Base-by-base conservation (phyloP, 2,329 filamentous ascomycete species). In the Aureobasidium sp. region DNA sequence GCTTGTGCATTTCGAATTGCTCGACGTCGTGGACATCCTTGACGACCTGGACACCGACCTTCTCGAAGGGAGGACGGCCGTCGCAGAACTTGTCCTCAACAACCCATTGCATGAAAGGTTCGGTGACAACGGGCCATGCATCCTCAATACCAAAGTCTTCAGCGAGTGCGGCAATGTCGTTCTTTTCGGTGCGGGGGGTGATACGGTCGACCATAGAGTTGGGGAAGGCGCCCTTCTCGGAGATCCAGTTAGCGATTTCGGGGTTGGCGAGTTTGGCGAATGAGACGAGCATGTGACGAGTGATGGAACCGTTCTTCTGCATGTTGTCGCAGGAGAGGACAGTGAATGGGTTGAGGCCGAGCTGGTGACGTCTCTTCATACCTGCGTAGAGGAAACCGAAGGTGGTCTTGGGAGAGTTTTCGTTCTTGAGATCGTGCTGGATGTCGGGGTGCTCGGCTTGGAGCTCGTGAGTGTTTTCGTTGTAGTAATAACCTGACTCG, bases 121-220 rank as follows among this genome's bases (percentile, higher is more conserved):
- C 84, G 0, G 84, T 86, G 25, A 86, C 84, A 8, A 87, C 84
- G 0, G 84, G 84, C 84, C 84, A 87, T 5, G 77, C 72, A 69
- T 87, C 84, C 69, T 84, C 76, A 56, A 87, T 80, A 66, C 78
- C 81, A 61, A 85, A 85, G 40, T 74, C 68, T 10, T 81, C 74
- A 0, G 81, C 79, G 16, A 86, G 80, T 10, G 77, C 75, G 53
- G 69, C 71, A 68, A 83, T 86, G 74, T 87, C 84, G 64, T 72
- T 72, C 18, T 77, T 70, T 6, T 79, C 76, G 25, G 84, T 87
- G 73, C 82, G 82, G 15, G 84, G 84, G 1, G 84, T 87, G 72
- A 87, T 87, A 63, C 84, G 83, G 75, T 87, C 84, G 56, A 87
- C 84, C 84, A 87, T 87, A 72, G 81, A 76, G 76, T 87, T 87